Evolutionary conservation across 768 basidiomycete genomes (phyloP).

Genomic region (Lepiota brunneoincarnata): DNA sequence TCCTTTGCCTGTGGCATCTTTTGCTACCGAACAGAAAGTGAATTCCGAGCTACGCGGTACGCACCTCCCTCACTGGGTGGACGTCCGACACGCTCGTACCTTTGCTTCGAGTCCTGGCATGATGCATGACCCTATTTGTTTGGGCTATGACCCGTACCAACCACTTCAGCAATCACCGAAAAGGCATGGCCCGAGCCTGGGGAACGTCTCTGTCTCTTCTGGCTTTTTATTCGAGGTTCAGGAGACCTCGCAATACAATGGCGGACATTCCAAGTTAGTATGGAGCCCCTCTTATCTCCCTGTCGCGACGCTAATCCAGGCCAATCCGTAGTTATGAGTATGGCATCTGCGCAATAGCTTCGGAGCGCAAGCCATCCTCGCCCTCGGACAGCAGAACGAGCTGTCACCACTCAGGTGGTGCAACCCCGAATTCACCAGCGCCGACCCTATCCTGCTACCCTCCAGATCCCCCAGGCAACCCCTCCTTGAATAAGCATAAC

Average conservation of each 20-base stretch:
- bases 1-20: background rate
- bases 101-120: background rate
- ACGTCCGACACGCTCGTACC: background rate
- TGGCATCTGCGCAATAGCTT: background rate
- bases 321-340: background rate
- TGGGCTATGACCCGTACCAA: constrained; percentile 5
- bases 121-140: background rate
- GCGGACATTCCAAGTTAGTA: background rate
- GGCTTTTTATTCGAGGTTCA: background rate
- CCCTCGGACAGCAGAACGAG: background rate
- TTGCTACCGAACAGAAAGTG: background rate
- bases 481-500: background rate
- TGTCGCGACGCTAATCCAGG: background rate
- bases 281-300: background rate
- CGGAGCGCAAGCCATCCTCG: background rate
- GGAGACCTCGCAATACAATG: background rate
- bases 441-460: constrained; percentile 3
- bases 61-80: constrained; percentile 2
- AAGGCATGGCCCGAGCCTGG: background rate
- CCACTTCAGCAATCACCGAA: background rate
- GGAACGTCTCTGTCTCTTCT: background rate
- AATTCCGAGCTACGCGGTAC: background rate
- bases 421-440: background rate
- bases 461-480: background rate
- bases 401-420: background rate